Percentiles rank a stretch among this genome's conserved stretches.
Conservation (phyloP, 176 grass and related monocot genomes). For the Avena eriantha region DNA sequence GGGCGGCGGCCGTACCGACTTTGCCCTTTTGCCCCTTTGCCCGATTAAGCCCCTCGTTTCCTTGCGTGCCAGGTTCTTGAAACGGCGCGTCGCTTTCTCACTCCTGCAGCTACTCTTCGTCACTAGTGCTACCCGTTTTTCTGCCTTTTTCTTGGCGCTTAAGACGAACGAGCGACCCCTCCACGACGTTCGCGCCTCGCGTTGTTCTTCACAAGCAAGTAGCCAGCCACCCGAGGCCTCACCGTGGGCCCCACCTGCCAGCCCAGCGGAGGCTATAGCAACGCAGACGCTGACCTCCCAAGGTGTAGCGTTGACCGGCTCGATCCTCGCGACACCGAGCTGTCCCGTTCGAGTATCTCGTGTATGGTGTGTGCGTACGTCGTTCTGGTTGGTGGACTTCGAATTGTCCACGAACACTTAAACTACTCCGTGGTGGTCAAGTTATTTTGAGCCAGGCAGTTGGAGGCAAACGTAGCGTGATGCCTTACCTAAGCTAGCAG, state of each 20-base stretch:
- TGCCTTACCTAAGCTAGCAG: neutral
- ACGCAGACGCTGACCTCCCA: neutral
- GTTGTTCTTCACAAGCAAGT: neutral
- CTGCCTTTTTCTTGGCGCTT: neutral
- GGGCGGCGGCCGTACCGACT: neutral
- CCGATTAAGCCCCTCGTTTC: too few relatives aligned
- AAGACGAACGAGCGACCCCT: neutral
- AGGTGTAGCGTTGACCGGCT: neutral
- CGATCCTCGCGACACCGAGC: neutral
- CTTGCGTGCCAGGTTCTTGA: conserved; percentile 11
- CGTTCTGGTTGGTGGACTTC: neutral
- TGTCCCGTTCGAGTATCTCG: neutral
- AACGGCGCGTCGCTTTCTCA: conserved; percentile 17
- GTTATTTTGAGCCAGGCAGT: neutral
- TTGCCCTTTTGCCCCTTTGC: neutral
- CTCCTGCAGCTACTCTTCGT: neutral
- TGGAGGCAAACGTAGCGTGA: neutral
- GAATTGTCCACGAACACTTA: neutral
- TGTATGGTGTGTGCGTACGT: neutral
- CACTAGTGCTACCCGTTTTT: neutral
- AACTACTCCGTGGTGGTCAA: conserved; percentile 6
- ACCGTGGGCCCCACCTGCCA: neutral
- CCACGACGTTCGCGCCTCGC: neutral
- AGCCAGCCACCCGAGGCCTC: neutral
- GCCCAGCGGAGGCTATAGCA: neutral